These are phyloP conservation scores for Gryganskiella cystojenkinii DNA, from an alignment of 192 early-diverging fungal species.

Conservation along the genomic window DNA sequence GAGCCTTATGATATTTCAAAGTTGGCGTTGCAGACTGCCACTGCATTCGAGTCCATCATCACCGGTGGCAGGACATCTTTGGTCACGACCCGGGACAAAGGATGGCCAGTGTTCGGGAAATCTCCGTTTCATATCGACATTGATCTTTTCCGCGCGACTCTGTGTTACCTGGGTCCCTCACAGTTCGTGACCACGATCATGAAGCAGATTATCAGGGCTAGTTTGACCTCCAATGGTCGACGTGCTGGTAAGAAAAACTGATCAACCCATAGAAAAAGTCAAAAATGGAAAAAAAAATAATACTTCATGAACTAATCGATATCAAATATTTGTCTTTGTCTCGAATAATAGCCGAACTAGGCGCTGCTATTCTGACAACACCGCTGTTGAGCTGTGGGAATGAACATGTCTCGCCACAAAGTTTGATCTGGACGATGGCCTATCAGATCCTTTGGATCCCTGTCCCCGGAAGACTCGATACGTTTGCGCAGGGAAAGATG, in stretches of 20 bases:
- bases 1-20: slow-evolving; percentile 40
- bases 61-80: slow-evolving; percentile 35
- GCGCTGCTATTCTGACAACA: slow-evolving; percentile 45
- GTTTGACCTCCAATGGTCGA: slow-evolving; percentile 20
- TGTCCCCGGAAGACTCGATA: slow-evolving; percentile 38
- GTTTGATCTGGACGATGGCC: slow-evolving; percentile 34
- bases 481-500: slow-evolving; percentile 30
- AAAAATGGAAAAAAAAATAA: too few species aligned
- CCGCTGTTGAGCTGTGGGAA: slow-evolving; percentile 31
- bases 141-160: slow-evolving; percentile 30
- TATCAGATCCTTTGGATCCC: slow-evolving; percentile 40
- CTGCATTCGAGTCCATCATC: slow-evolving; percentile 25
- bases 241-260: slow-evolving; percentile 55
- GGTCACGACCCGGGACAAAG: slow-evolving; percentile 26
- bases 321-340: background rate
- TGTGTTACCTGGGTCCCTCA: slow-evolving; percentile 27
- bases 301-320: background rate
- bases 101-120: slow-evolving; percentile 34
- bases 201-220: slow-evolving; percentile 32
- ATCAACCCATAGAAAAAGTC: too few species aligned
- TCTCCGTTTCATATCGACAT: slow-evolving; percentile 40
- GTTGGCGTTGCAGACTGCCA: slow-evolving; percentile 25
- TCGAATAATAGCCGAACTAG: slow-evolving; percentile 24
- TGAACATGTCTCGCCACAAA: slow-evolving; percentile 32
- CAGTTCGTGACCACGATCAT: slow-evolving; percentile 39